Base-by-base conservation (phyloP, 495 filamentous ascomycete genomes). In the Neurospora pannonica region DNA sequence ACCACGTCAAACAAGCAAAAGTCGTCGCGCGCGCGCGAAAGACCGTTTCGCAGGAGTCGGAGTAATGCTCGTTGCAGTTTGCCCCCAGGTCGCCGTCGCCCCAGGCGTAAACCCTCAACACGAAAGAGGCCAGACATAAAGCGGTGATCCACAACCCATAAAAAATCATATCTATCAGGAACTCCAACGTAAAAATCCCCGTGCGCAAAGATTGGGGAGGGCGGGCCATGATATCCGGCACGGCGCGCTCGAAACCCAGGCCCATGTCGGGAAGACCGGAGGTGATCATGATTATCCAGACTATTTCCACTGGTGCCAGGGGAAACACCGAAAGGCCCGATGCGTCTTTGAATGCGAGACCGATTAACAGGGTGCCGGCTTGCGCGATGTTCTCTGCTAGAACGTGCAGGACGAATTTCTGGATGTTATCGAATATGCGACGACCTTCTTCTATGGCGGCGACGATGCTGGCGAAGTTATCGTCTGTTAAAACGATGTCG, bases 401-500 rank as follows among this genome's bases (percentile, higher is more conserved):
- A 5, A 94, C 81, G 81, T 94, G 92, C 76, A 94, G 84, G 13
- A 94, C 85, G 74, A 93, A 94, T 83, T 95, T 95, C 75, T 94
- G 91, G 75, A 94, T 93, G 76, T 94, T 94, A 78, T 93, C 91
- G 76, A 93, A 94, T 74, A 94, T 88, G 43, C 91, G 83, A n/a
- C 92, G 83, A 5, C 92, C 92, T 78, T 94, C 92, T 71, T 91
- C 88, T 42, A 94, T 89, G 11, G 91, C 92, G 24, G 88, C 89
- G 0, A 94, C 90, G 77, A 94, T 94, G 13, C 87, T 89, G 3
- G 91, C 90, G 76, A 95, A 95, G 80, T 97, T 95, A 79, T 97
- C 94, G 80, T 96, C 93, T 2, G 93, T 93, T 5, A 97, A 83
- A 3, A 97, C 92, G 78, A 97, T 94, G 77, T 95, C 93, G 0